Conservation (phyloP, 1,284 basidiomycete genomes). For the Schizopora paradoxa region DNA sequence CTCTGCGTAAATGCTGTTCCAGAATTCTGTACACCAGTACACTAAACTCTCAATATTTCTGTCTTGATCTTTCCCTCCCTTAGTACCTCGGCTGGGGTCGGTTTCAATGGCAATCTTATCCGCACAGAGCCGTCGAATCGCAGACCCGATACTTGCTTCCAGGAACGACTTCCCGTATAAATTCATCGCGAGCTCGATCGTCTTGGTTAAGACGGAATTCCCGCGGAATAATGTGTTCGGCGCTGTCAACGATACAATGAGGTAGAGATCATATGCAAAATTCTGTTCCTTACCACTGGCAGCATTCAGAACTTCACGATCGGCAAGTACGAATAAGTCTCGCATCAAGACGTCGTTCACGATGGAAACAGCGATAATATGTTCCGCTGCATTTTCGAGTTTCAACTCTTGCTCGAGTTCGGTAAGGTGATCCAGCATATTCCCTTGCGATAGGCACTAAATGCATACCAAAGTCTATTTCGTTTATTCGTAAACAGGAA, state of each 20-base stretch:
- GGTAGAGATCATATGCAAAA: neutral
- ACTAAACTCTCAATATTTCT: slow-evolving; percentile 63
- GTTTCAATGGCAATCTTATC: slow-evolving; percentile 76
- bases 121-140: slow-evolving; percentile 59
- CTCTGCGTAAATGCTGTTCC: slow-evolving; percentile 72
- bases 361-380: slow-evolving; percentile 64
- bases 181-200: slow-evolving; percentile 71
- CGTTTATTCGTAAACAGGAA: neutral
- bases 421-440: slow-evolving; percentile 67
- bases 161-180: slow-evolving; percentile 72
- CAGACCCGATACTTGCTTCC: slow-evolving; percentile 67
- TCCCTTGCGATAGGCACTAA: slow-evolving; percentile 30
- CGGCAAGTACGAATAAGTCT: slow-evolving; percentile 60
- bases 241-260: slow-evolving; percentile 32
- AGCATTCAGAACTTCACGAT: slow-evolving; percentile 59
- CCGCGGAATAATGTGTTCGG: slow-evolving; percentile 72
- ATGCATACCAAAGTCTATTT: neutral
- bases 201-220: slow-evolving; percentile 76
- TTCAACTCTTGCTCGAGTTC: slow-evolving; percentile 65
- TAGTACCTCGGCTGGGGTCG: slow-evolving; percentile 61
- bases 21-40: slow-evolving; percentile 71
- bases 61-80: slow-evolving; percentile 54
- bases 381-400: slow-evolving; percentile 51
- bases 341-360: slow-evolving; percentile 58
- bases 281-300: slow-evolving; percentile 28